Percentiles rank a stretch among this genome's conserved stretches.
phyloP scores from a whole-genome alignment of 345 rosid genomes.

The Arabidopsis suecica region DNA sequence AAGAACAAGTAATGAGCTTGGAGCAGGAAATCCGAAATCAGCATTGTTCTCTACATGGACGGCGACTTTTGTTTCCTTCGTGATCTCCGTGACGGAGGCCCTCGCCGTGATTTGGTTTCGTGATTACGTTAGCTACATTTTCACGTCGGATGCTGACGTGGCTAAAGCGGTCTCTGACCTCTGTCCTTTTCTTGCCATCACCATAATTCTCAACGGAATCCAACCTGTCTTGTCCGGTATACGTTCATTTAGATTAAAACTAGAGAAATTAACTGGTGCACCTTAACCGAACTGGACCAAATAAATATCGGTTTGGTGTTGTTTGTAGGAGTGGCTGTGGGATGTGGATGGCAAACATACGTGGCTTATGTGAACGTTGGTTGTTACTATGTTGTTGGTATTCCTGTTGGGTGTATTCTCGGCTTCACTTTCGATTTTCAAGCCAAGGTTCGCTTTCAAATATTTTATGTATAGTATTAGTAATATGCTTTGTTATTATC shows the following conservation, averaged over 20 bases:
- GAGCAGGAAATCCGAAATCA: slow-evolving; percentile 70
- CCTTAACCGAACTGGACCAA: background rate
- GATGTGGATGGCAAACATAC: slow-evolving; percentile 79
- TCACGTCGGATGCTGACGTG: slow-evolving; percentile 62
- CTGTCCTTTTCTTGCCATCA: slow-evolving; percentile 65
- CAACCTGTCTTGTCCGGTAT: slow-evolving; percentile 78
- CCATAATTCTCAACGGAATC: slow-evolving; percentile 67
- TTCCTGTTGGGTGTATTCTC: slow-evolving; percentile 61
- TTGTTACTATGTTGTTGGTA: slow-evolving; percentile 64
- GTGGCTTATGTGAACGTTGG: slow-evolving; percentile 72
- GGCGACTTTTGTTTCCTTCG: slow-evolving; percentile 53
- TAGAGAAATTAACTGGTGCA: background rate
- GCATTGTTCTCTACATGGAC: slow-evolving; percentile 59
- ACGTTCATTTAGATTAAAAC: background rate
- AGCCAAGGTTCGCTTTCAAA: slow-evolving; percentile 50
- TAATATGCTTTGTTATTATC: background rate
- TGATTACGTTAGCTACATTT: slow-evolving; percentile 55
- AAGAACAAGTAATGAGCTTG: slow-evolving; percentile 80
- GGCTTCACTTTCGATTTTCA: slow-evolving; percentile 62
- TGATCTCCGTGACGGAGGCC: slow-evolving; percentile 52
- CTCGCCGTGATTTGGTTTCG: slow-evolving; percentile 44
- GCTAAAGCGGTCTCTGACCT: slow-evolving; percentile 72
- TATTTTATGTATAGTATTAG: background rate
- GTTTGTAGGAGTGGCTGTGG: slow-evolving; percentile 71
- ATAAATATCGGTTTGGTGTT: slow-evolving; percentile 13